Evolutionary conservation across 2,329 filamentous ascomycete species (phyloP).

Genomic region (Aspergillus candidus): DNA sequence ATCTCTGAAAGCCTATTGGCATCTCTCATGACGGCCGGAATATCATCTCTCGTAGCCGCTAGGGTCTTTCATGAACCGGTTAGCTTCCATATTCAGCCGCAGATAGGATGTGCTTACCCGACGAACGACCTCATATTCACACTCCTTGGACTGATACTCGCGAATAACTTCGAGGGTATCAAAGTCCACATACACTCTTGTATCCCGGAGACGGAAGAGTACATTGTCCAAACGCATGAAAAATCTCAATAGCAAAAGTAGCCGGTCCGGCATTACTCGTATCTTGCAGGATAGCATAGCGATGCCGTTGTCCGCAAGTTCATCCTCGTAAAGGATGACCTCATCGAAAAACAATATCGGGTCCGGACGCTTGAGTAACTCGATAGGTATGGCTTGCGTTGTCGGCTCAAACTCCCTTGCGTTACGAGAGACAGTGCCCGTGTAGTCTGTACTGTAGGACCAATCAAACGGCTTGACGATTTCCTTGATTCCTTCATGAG

Average conservation of each 20-base stretch:
- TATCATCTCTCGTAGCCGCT: conserved; percentile 60
- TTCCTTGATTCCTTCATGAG: conserved; percentile 80
- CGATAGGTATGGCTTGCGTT: conserved; percentile 66
- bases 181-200: conserved; percentile 88
- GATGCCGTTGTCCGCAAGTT: conserved; percentile 95
- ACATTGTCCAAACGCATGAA: conserved; percentile 94
- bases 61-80: conserved; percentile 36
- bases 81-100: conserved; percentile 1
- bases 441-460: conserved; percentile 90
- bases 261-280: conserved; percentile 81
- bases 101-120: conserved; percentile 46
- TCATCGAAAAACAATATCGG: conserved; percentile 97
- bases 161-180: conserved; percentile 69
- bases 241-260: conserved; percentile 77
- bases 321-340: conserved; percentile 92
- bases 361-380: conserved; percentile 79
- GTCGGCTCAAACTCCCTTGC: conserved; percentile 39
- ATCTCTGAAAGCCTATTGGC: conserved; percentile 67
- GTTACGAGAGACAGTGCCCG: conserved; percentile 55
- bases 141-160: conserved; percentile 87
- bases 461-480: conserved; percentile 96
- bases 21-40: conserved; percentile 71
- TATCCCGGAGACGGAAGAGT: conserved; percentile 79
- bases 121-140: conserved; percentile 68
- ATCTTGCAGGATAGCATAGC: conserved; percentile 85